Evolutionary conservation across 2,329 filamentous ascomycete species (phyloP).

Genomic region (Ophiostoma pallidulum): DNA sequence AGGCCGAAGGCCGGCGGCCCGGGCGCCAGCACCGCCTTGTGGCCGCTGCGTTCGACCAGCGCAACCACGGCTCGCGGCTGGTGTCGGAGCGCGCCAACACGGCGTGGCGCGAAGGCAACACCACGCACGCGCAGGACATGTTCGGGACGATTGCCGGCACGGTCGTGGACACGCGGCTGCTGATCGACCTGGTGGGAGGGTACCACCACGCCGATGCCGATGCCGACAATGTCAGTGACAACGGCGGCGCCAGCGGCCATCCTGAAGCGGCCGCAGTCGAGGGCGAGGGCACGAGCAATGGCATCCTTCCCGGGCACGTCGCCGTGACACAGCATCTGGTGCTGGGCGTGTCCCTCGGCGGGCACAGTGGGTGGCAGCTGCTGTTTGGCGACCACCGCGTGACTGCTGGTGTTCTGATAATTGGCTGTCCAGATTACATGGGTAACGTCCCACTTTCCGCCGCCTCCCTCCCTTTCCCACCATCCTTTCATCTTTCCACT

Average conservation of each 20-base stretch:
- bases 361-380: constrained; percentile 78
- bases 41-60: constrained; percentile 79
- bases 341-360: constrained; percentile 77
- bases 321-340: constrained; percentile 47
- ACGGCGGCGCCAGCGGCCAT: too few relatives aligned
- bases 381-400: constrained; percentile 71
- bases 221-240: too few relatives aligned
- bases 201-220: constrained; percentile 9
- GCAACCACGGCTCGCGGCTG: constrained; percentile 75
- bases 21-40: constrained; percentile 41
- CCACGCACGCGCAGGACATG: constrained; percentile 84
- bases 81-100: constrained; percentile 61
- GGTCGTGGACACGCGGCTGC: constrained; percentile 60
- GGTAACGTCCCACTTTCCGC: constrained; percentile 30
- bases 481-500: neutral
- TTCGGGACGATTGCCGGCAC: constrained; percentile 66
- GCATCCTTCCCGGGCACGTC: constrained; percentile 4
- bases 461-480: neutral
- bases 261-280: too few relatives aligned
- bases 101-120: constrained; percentile 71
- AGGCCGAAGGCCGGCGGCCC: constrained; percentile 21
- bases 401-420: constrained; percentile 66
- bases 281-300: too few relatives aligned
- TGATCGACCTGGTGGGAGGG: constrained; percentile 70
- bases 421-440: constrained; percentile 84